Evolutionary conservation across 2,329 filamentous ascomycete species (phyloP).

Genomic region (Calonectria multiphialidica): DNA sequence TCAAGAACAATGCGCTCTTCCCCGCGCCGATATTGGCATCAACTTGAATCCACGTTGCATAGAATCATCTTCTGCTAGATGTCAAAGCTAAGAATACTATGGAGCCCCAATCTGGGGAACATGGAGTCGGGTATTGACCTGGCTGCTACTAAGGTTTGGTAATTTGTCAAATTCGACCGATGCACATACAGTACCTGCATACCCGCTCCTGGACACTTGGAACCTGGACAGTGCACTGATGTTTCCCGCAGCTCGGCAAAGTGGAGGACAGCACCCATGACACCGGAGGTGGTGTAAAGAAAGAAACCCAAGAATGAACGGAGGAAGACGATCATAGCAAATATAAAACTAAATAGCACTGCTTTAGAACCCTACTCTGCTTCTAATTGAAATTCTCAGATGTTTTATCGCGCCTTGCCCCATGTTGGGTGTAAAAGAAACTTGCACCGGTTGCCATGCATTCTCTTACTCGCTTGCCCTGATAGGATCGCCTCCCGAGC

Average conservation of each 20-base stretch:
- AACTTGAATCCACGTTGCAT: neutral
- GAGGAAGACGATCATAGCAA: neutral
- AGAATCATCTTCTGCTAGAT: neutral
- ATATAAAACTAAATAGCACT: no score
- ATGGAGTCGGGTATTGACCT: neutral
- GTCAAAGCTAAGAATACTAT: neutral
- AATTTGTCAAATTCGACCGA: slow-evolving; percentile 9
- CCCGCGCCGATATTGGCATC: neutral
- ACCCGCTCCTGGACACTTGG: neutral
- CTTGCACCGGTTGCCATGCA: neutral
- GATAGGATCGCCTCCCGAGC: neutral
- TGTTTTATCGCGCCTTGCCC: no score
- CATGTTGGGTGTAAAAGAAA: no score
- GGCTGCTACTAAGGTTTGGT: neutral
- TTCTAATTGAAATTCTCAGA: no score
- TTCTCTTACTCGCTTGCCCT: neutral
- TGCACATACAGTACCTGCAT: slow-evolving; percentile 5
- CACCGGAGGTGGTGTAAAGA: neutral
- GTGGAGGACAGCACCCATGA: neutral
- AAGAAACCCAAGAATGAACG: neutral
- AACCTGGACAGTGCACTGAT: slow-evolving; percentile 2
- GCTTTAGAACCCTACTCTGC: no score
- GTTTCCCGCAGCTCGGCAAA: neutral
- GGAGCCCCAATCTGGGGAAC: neutral
- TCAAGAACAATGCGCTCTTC: neutral